Conservation (phyloP, 2,329 filamentous ascomycete species). For the Clarireedia monteithiana region DNA sequence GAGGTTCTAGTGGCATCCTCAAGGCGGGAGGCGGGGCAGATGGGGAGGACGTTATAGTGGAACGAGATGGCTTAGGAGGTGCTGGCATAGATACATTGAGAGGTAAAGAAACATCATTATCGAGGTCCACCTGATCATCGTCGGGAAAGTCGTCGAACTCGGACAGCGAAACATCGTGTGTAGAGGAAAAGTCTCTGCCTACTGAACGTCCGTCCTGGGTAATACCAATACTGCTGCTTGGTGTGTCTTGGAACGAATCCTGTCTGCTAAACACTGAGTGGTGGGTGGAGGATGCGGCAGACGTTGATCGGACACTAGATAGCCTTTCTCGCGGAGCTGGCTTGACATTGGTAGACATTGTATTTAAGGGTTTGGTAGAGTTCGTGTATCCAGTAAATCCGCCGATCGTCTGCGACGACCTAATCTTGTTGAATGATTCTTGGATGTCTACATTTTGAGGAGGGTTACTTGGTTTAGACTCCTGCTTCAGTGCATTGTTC, state of each 20-base stretch:
- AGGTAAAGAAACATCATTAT: slow-evolving; percentile 41
- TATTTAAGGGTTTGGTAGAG: slow-evolving; percentile 13
- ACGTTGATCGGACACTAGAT: slow-evolving; percentile 9
- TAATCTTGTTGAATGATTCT: slow-evolving; percentile 41
- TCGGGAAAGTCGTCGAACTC: slow-evolving; percentile 82
- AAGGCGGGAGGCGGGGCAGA: slow-evolving; percentile 5
- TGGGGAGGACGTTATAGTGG: slow-evolving; percentile 11
- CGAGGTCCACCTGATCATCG: slow-evolving; percentile 66
- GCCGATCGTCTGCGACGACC: slow-evolving; percentile 30
- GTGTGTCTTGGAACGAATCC: slow-evolving; percentile 41
- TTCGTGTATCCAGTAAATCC: slow-evolving; percentile 29
- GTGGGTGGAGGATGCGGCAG: background rate
- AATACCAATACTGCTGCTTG: slow-evolving; percentile 29
- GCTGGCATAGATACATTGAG: slow-evolving; percentile 16
- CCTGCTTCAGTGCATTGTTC: slow-evolving; percentile 35
- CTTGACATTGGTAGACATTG: slow-evolving; percentile 20
- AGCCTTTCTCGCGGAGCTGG: background rate
- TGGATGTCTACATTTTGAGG: slow-evolving; percentile 41
- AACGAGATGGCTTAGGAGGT: slow-evolving; percentile 40
- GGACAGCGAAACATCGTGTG: slow-evolving; percentile 44
- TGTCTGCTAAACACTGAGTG: slow-evolving; percentile 33
- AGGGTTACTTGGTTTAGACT: slow-evolving; percentile 52
- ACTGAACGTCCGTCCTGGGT: slow-evolving; percentile 28
- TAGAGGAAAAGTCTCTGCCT: slow-evolving; percentile 10
- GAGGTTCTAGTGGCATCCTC: slow-evolving; percentile 9